Conservation (phyloP, 352 stramenopile genomes). For the Pythium inflatum region DNA sequence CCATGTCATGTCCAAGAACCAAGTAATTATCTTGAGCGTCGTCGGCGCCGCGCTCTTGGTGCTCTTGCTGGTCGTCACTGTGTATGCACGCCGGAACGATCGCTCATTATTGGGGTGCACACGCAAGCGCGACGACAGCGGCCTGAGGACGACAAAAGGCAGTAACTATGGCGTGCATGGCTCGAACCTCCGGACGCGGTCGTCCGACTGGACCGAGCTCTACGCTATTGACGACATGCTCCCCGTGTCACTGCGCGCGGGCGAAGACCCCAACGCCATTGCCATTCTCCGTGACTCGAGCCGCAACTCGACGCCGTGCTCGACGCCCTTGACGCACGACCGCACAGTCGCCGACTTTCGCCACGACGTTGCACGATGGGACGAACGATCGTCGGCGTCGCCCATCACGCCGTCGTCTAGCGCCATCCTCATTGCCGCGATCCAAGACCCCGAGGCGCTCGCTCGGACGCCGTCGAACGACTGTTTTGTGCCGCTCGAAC, state of each 20-base stretch:
- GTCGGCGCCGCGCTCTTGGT: slow-evolving; percentile 33
- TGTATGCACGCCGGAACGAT: slow-evolving; percentile 1
- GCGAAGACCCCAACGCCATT: slow-evolving; percentile 49
- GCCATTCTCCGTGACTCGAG: slow-evolving; percentile 53
- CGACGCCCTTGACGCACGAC: slow-evolving; percentile 26
- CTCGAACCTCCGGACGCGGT: slow-evolving; percentile 32
- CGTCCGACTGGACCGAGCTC: slow-evolving; percentile 53
- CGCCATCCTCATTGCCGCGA: slow-evolving; percentile 39
- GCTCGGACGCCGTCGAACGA: slow-evolving; percentile 33
- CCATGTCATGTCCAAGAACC: slow-evolving; percentile 27
- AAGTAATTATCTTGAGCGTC: slow-evolving; percentile 34
- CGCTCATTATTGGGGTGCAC: slow-evolving; percentile 13
- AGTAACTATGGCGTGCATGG: slow-evolving; percentile 21
- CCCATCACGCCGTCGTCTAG: slow-evolving; percentile 54
- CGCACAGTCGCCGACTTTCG: slow-evolving; percentile 53
- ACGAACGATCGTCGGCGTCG: slow-evolving; percentile 49
- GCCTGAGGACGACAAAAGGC: slow-evolving; percentile 1
- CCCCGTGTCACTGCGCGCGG: slow-evolving; percentile 35
- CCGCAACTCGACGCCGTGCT: slow-evolving; percentile 38
- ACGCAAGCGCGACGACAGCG: slow-evolving; percentile 14
- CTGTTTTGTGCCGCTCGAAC: slow-evolving; percentile 50
- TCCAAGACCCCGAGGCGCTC: slow-evolving; percentile 24
- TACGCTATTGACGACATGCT: slow-evolving; percentile 48
- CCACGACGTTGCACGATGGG: slow-evolving; percentile 50
- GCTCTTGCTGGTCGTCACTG: slow-evolving; percentile 29